These are phyloP conservation scores for Pisolithus sp. DNA, from an alignment of 768 basidiomycete genomes.

Conservation along the genomic window DNA sequence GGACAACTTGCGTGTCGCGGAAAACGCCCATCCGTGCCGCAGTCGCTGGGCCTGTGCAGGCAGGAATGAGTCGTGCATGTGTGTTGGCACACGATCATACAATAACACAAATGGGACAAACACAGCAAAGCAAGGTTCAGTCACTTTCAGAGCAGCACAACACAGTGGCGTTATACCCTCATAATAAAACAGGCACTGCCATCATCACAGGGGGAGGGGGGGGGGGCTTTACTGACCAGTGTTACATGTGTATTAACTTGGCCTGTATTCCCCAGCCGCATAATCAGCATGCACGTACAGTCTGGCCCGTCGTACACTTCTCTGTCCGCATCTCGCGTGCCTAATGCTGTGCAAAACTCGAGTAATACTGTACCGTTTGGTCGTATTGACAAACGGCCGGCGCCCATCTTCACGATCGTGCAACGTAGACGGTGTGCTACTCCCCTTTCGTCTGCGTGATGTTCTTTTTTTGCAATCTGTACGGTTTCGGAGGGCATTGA, in stretches of 20 bases:
- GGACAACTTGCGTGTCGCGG: too few species aligned
- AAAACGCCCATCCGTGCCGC: too few species aligned
- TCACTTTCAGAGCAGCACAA: slow-evolving; percentile 1
- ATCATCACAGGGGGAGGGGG: too few species aligned
- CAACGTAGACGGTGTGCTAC: background rate
- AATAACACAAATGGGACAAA: background rate
- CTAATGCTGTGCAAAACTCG: background rate
- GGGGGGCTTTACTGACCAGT: too few species aligned
- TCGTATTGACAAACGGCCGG: too few species aligned
- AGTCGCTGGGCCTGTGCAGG: too few species aligned
- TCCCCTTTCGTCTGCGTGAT: too few species aligned
- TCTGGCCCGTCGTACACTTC: background rate
- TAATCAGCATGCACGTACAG: background rate
- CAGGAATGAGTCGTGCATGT: too few species aligned
- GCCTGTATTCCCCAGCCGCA: background rate
- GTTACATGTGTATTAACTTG: too few species aligned
- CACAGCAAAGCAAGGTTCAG: slow-evolving; percentile 2
- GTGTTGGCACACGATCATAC: background rate
- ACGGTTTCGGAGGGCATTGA: background rate
- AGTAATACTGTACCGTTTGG: too few species aligned
- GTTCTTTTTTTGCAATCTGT: background rate
- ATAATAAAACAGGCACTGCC: background rate
- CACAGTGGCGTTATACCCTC: background rate
- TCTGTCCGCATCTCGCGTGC: background rate
- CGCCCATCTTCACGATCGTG: background rate